Base-by-base conservation (phyloP, 225 moss, liverwort and hornwort genomes). In the Marchantia polymorpha region DNA sequence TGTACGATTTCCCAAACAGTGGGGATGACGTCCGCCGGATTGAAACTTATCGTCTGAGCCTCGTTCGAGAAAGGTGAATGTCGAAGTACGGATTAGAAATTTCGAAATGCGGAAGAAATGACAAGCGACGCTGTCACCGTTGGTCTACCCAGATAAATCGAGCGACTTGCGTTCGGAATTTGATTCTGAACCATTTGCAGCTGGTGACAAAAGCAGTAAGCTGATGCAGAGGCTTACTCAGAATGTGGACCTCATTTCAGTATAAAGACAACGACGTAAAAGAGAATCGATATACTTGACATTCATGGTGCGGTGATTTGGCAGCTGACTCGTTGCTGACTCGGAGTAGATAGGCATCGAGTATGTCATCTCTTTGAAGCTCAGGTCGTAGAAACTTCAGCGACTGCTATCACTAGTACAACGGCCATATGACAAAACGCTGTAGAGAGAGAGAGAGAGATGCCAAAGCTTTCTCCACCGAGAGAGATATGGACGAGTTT, bases 11-110 rank as follows among this genome's bases (percentile, higher is more conserved):
- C 63, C 63, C 16, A 63, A n/a, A n/a, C n/a, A n/a, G n/a, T n/a
- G n/a, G n/a, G 0, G 22, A 63, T 56, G 63, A 23, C 64, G 64
- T 64, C 23, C 6, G 64, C 8, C 5, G 64, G 64, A 64, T 64
- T 64, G 64, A 64, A 58, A 64, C 64, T 23, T 64, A 64, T 64
- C 64, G 64, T 64, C 25, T 64, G 11, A 7, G 4, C 64, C n/a
- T 64, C 9, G 7, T 64, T 27, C 64, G 25, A 64, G 3, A 9
- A 64, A 23, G 64, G 7, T 63, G 63, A 63, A 8, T n/a, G 25
- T 27, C 64, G 7, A 64, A 64, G 64, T 64, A 64, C 64, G 64
- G 64, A 64, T 64, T 64, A 63, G 64, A 64, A 64, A 64, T 23
- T 27, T 23, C 64, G 25, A 64, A 64, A 64, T 7, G 7, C 23